Evolutionary conservation across 768 basidiomycete species (phyloP).

Genomic region (Pleurotus salmoneostramineus): DNA sequence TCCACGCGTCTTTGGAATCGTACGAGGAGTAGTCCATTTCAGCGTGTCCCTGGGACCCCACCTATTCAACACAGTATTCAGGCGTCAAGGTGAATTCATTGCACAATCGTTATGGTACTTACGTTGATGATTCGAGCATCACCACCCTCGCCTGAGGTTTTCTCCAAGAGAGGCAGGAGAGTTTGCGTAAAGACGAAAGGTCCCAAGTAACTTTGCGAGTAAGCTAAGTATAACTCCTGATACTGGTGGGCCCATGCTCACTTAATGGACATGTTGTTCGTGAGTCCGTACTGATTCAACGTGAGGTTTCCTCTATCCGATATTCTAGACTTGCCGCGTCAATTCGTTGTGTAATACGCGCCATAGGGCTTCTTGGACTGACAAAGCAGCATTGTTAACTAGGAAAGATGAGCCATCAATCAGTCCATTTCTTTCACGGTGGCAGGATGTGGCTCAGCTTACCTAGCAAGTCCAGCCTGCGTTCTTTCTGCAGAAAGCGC

Average conservation of each 20-base stretch:
- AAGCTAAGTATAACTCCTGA: too few relatives aligned
- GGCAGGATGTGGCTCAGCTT: too few relatives aligned
- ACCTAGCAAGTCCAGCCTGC: conserved; percentile 39
- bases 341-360: not conserved
- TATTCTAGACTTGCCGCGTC: not conserved
- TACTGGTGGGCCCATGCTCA: conserved; percentile 1
- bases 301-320: not conserved
- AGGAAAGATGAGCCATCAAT: too few relatives aligned
- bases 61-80: too few relatives aligned
- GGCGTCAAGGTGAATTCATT: not conserved
- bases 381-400: conserved; percentile 22
- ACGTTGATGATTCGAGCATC: conserved; percentile 21
- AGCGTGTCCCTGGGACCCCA: conserved; percentile 26
- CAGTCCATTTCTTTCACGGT: too few relatives aligned
- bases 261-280: conserved; percentile 16
- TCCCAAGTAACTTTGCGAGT: conserved; percentile 14
- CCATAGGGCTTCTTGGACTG: not conserved
- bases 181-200: conserved; percentile 18
- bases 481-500: conserved; percentile 32
- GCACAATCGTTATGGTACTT: not conserved
- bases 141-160: conserved; percentile 11
- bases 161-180: conserved; percentile 17
- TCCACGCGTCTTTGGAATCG: conserved; percentile 27
- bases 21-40: conserved; percentile 9
- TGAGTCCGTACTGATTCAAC: conserved; percentile 4